Evolutionary conservation across 352 stramenopile genomes (phyloP), one percentile per base, ranked within the genome.

Genomic region (Phytophthora pluvialis): DNA sequence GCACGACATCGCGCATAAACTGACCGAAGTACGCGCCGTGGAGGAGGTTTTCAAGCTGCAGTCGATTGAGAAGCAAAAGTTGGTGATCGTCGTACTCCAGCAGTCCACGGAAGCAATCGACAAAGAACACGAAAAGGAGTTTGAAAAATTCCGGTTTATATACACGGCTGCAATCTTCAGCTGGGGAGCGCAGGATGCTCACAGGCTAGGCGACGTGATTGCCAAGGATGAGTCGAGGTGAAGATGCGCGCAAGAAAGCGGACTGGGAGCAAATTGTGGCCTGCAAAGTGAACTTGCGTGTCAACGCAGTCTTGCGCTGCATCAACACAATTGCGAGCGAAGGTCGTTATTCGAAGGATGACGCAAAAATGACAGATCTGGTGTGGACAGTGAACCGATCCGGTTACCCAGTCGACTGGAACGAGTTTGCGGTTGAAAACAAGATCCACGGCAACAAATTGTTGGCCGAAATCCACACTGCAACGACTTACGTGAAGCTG

Each of bases 11-110:
- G 52, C 52, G 3, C 29, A 43, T 7, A 51, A 48, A 28, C 28
- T 62, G 42, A 53, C 40, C 12, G 54, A 62, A 28, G 42, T 62
- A 2, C 54, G 54, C 7, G 54, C 13, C 2, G 42, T 53, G 28
- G 42, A 62, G 42, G 32, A 47, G 6, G 1, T 45, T 33, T 39
- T 62, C 31, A 53, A 62, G 42, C 29, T 62, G 54, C 54, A 54
- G 42, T 62, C 54, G 9, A 53, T 53, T 11, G 54, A 62, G 13
- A 62, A 62, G 13, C 54, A 62, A 45, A 62, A 62, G 33, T 36
- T 39, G 32, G 54, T 54, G 32, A 10, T 54, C 32, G 40, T 21
- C n/a, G 18, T 60, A 18, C 40, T 60, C 32, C 53, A 60, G 13
- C 53, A 50, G 10, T 60, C 53, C 4, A 43, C 10, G 12, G 40